Conservation (phyloP, 257 asterid species). For the Schizonepeta tenuifolia region DNA sequence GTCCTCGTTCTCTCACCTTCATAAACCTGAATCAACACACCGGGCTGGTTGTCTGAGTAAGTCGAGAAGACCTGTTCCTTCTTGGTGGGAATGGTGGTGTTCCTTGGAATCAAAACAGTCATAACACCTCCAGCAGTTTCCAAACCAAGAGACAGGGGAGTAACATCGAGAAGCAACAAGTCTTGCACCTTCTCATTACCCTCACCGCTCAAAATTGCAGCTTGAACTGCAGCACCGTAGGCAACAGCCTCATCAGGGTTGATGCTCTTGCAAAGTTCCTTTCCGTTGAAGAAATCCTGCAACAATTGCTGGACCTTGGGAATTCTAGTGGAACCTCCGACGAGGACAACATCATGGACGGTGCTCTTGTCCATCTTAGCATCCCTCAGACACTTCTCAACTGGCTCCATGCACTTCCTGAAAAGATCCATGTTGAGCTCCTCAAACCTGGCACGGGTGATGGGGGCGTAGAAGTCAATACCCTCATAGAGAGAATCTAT, state of each 20-base stretch:
- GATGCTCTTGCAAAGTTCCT: constrained; percentile 89
- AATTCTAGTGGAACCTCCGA: constrained; percentile 79
- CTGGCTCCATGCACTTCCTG: constrained; percentile 83
- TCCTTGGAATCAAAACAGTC: constrained; percentile 81
- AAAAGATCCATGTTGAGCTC: constrained; percentile 88
- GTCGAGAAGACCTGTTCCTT: constrained; percentile 87
- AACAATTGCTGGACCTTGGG: constrained; percentile 79
- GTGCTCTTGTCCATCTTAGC: constrained; percentile 84
- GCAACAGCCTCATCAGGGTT: constrained; percentile 92
- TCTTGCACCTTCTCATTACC: constrained; percentile 89
- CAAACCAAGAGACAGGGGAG: constrained; percentile 78
- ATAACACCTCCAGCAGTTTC: constrained; percentile 92
- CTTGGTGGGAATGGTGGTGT: constrained; percentile 83
- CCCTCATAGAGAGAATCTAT: constrained; percentile 80
- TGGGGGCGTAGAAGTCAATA: constrained; percentile 74
- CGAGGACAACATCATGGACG: constrained; percentile 74
- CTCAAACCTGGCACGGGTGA: constrained; percentile 82
- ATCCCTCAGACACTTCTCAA: constrained; percentile 81
- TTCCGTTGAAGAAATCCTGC: constrained; percentile 85
- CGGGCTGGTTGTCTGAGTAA: constrained; percentile 82
- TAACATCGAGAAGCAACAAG: constrained; percentile 68
- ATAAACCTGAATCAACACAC: constrained; percentile 82
- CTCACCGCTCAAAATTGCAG: constrained; percentile 84
- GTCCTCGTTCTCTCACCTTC: constrained; percentile 85
- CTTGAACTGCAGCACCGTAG: constrained; percentile 88